Base-by-base conservation (phyloP, 352 stramenopile genomes). In the Phytophthora citricola region DNA sequence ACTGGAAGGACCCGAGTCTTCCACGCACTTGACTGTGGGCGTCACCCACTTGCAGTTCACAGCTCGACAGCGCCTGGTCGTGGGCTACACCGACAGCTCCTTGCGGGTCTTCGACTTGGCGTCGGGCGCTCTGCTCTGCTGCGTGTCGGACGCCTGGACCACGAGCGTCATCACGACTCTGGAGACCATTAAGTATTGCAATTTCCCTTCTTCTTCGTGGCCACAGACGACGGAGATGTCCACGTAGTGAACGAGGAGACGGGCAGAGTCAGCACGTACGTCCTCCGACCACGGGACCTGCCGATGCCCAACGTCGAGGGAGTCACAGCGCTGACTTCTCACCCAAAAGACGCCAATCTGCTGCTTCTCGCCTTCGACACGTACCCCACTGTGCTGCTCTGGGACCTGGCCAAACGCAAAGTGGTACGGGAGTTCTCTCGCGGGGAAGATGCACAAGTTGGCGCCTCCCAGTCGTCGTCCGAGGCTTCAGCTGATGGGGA, bases 201-300 rank as follows among this genome's bases (percentile, higher is more conserved):
- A 79, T 17, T 87, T 81, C 36, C 81, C 32, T 94, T 84, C 58
- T 83, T 91, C 51, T 93, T 91, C 38, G 76, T 91, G 11, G 84
- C 87, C 11, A 81, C 86, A 14, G 83, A 93, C 58, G 81, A 94
- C 27, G 81, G 83, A 17, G 69, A 82, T 8, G 57, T 93, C 46
- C 56, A 94, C 78, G 82, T 94, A 8, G 58, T 94, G 4, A 81
- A 94, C 5, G 87, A 94, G 70, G 81, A 91, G 10, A 92, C 84
- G 0, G 85, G 83, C 6, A 73, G 76, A 44, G 71, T 85, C 27
- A 87, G 83, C 58, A 91, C 79, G 17, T 94, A 94, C 53, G 61
- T 72, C 14, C 87, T 94, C 65, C 69, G 74, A 3, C 69, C 83
- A 4, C 70, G 75, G 2, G 81, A 92, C 48, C 50, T 74, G 15